These are phyloP conservation scores for Davidsoniella eucalypti DNA, from an alignment of 2,329 filamentous ascomycete genomes.

Conservation along the genomic window DNA sequence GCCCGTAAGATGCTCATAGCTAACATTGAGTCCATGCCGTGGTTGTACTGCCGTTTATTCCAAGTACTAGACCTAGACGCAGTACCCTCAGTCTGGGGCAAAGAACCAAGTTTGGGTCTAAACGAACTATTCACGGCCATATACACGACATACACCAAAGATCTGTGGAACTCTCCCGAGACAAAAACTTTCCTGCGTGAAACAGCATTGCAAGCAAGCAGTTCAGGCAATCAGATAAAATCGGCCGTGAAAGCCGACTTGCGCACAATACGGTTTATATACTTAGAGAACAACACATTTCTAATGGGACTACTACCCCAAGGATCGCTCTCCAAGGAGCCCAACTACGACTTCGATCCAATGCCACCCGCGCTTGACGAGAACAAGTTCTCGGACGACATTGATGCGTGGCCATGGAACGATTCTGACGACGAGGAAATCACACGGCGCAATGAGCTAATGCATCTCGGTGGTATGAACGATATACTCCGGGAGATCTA, in stretches of 20 bases:
- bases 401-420: constrained; percentile 28
- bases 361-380: constrained; percentile 49
- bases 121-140: constrained; percentile 52
- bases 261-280: constrained; percentile 51
- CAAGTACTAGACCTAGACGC: constrained; percentile 63
- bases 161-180: constrained; percentile 72
- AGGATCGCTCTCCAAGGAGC: constrained; percentile 43
- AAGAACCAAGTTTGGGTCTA: constrained; percentile 46
- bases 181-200: constrained; percentile 52
- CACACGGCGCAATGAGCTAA: constrained; percentile 12
- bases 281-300: constrained; percentile 57
- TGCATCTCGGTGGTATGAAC: constrained; percentile 6
- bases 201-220: constrained; percentile 32
- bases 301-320: constrained; percentile 56
- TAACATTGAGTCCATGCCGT: constrained; percentile 62
- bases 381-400: constrained; percentile 32
- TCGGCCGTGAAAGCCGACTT: constrained; percentile 23
- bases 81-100: constrained; percentile 71
- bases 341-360: constrained; percentile 66
- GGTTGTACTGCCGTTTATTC: constrained; percentile 69
- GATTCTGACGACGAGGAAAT: constrained; percentile 14
- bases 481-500: constrained; percentile 11
- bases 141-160: constrained; percentile 61
- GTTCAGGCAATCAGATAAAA: background rate
- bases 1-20: constrained; percentile 47